Evolutionary conservation across 306 rosid species (phyloP).

Genomic region (Trichosanthes truncata): DNA sequence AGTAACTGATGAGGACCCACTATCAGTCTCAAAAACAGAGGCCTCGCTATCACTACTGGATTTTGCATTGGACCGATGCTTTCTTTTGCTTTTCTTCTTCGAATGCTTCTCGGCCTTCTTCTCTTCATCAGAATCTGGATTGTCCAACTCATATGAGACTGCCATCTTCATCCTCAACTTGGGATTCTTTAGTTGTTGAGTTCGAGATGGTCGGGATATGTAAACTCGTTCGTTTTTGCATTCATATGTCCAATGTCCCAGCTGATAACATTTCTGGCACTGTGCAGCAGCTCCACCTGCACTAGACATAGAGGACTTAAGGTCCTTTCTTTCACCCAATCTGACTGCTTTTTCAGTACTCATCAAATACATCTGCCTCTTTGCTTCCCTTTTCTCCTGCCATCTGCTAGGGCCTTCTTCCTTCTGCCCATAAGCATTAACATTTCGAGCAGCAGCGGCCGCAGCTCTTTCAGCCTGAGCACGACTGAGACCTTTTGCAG

Average conservation of each 20-base stretch:
- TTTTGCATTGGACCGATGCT: constrained; percentile 45
- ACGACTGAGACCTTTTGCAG: constrained; percentile 96
- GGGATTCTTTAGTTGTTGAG: constrained; percentile 88
- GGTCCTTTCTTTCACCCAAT: constrained; percentile 87
- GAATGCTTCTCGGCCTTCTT: constrained; percentile 37
- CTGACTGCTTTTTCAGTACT: constrained; percentile 95
- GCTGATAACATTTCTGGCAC: constrained; percentile 86
- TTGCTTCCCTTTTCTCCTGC: constrained; percentile 99
- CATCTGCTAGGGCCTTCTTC: constrained; percentile 99
- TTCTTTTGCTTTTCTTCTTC: constrained; percentile 68
- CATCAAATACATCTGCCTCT: constrained; percentile 97
- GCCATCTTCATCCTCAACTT: constrained; percentile 61
- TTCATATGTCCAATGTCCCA: constrained; percentile 93
- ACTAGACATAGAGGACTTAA: constrained; percentile 39
- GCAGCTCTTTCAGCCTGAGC: constrained; percentile 98
- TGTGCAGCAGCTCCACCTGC: constrained; percentile 48
- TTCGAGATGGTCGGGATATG: constrained; percentile 86
- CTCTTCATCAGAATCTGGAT: constrained; percentile 26
- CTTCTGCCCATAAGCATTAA: constrained; percentile 97
- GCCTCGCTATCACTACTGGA: constrained; percentile 76
- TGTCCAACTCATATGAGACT: constrained; percentile 43
- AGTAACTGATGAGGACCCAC: constrained; percentile 62
- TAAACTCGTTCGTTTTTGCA: constrained; percentile 94
- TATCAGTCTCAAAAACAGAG: constrained; percentile 87
- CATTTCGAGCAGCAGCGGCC: constrained; percentile 86